These are phyloP conservation scores for Hortiboletus flavorubellus DNA, from an alignment of 768 basidiomycete genomes.

Conservation along the genomic window DNA sequence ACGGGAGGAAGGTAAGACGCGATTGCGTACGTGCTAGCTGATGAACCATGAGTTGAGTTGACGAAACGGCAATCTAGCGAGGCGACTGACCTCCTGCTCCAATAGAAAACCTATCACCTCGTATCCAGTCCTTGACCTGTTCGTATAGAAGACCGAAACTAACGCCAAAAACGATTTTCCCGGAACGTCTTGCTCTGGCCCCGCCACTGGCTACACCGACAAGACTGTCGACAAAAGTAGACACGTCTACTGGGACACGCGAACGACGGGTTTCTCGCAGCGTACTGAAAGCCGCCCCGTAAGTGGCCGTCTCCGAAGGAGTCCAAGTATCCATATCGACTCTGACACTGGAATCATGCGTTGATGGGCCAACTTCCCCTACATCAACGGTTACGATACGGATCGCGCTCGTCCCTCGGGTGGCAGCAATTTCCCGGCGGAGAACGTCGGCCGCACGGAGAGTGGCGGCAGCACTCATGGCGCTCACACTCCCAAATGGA, in stretches of 20 bases:
- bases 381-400: slow-evolving; percentile 71
- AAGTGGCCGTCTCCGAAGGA: slow-evolving; percentile 66
- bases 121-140: slow-evolving; percentile 51
- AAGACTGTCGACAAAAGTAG: slow-evolving; percentile 56
- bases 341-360: slow-evolving; percentile 32
- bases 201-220: slow-evolving; percentile 60
- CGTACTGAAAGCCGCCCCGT: slow-evolving; percentile 65
- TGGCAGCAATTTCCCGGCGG: slow-evolving; percentile 66
- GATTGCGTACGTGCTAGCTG: slow-evolving; percentile 66
- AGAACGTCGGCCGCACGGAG: slow-evolving; percentile 70
- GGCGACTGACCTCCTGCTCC: slow-evolving; percentile 71
- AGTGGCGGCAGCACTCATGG: slow-evolving; percentile 76
- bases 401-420: slow-evolving; percentile 54
- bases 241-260: slow-evolving; percentile 54
- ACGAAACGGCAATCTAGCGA: neutral
- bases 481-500: slow-evolving; percentile 59
- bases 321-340: slow-evolving; percentile 70
- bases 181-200: slow-evolving; percentile 35
- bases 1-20: slow-evolving; percentile 68
- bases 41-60: slow-evolving; percentile 10
- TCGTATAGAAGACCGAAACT: slow-evolving; percentile 39
- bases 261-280: slow-evolving; percentile 40
- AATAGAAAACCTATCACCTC: slow-evolving; percentile 66
- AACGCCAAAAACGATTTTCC: slow-evolving; percentile 42
- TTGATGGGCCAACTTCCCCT: slow-evolving; percentile 44